Conservation (phyloP, 768 basidiomycete genomes). For the Chalciporus pseudorubinellus region DNA sequence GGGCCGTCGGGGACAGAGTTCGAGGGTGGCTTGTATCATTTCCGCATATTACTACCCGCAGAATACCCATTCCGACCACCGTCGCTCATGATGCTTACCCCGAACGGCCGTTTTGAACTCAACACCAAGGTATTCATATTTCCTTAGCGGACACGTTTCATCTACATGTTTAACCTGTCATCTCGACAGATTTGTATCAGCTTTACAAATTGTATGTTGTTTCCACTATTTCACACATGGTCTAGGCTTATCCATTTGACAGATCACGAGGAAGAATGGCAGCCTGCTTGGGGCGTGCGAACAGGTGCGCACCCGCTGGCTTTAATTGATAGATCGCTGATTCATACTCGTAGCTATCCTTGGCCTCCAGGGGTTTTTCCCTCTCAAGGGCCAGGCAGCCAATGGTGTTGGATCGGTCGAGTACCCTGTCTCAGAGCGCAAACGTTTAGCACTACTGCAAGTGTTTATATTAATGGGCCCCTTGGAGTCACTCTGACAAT, state of each 20-base stretch:
- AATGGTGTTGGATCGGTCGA: constrained; percentile 88
- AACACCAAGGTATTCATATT: constrained; percentile 77
- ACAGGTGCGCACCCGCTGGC: constrained; percentile 56
- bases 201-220: constrained; percentile 77
- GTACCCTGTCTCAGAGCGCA: constrained; percentile 70
- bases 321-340: constrained; percentile 15
- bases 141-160: constrained; percentile 13
- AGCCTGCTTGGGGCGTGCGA: constrained; percentile 97
- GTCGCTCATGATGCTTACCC: constrained; percentile 93
- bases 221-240: constrained; percentile 16
- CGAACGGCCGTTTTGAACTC: constrained; percentile 94
- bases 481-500: constrained; percentile 10
- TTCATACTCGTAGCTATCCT: constrained; percentile 61
- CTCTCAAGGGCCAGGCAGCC: constrained; percentile 82
- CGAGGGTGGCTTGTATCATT: constrained; percentile 94
- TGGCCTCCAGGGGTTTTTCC: constrained; percentile 87
- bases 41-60: constrained; percentile 84
- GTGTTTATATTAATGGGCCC: constrained; percentile 31
- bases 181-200: constrained; percentile 79
- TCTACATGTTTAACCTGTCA: constrained; percentile 6
- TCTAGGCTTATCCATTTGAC: constrained; percentile 28
- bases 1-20: constrained; percentile 88
- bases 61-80: constrained; percentile 98
- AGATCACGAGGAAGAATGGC: constrained; percentile 98
- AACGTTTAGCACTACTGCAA: constrained; percentile 72